phyloP scores from a whole-genome alignment of 306 rosid genomes.

The Prunus persica region Prunus_persica_NCBIv2 NC_034009.1:17450501-17451000 shows the following conservation, averaged over 20 bases:
- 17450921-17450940: slow-evolving; percentile 22
- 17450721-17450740: neutral
- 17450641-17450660: slow-evolving; percentile 13
- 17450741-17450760: neutral
- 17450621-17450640: slow-evolving; percentile 13
- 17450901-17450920: slow-evolving; percentile 28
- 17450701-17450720: neutral
- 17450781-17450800: slow-evolving; percentile 9
- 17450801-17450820: slow-evolving; percentile 16
- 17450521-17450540: slow-evolving; percentile 11
- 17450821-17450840: slow-evolving; percentile 18
- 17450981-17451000: slow-evolving; percentile 55
- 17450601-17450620: slow-evolving; percentile 16
- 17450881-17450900: slow-evolving; percentile 21
- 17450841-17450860: slow-evolving; percentile 13
- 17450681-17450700: neutral
- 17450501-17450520: slow-evolving; percentile 7
- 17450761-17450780: slow-evolving; percentile 26
- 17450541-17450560: slow-evolving; percentile 2
- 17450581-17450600: slow-evolving; percentile 15
- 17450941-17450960: slow-evolving; percentile 24
- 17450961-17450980: slow-evolving; percentile 43
- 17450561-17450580: slow-evolving; percentile 11
- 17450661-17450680: slow-evolving; percentile 22
- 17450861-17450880: slow-evolving; percentile 8